Percentiles rank a stretch among this genome's conserved stretches.
phyloP scores from a whole-genome alignment of 345 rosid species.

The Heritiera fomes region DNA sequence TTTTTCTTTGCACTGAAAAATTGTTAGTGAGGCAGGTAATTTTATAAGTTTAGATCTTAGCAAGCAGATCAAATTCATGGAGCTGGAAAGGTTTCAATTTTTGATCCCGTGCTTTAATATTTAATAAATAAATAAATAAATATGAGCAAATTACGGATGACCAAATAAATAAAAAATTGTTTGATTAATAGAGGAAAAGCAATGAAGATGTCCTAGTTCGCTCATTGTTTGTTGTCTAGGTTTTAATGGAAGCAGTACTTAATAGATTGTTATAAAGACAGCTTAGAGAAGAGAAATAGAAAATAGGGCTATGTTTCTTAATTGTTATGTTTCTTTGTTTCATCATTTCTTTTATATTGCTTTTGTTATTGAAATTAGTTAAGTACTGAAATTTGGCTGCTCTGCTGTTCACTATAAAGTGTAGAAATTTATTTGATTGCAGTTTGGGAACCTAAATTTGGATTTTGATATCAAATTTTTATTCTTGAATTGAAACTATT shows the following conservation, averaged over 20 bases:
- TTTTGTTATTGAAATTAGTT: background rate
- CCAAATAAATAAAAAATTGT: background rate
- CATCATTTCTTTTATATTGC: background rate
- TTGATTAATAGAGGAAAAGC: background rate
- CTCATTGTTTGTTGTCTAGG: background rate
- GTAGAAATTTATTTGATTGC: background rate
- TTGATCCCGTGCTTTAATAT: background rate
- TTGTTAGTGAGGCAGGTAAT: background rate
- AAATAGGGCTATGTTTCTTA: background rate
- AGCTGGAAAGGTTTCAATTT: background rate
- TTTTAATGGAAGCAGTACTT: constrained; percentile 1
- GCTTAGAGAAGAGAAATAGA: background rate
- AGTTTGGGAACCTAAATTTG: constrained; percentile 1
- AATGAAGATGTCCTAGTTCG: background rate
- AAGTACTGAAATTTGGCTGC: background rate
- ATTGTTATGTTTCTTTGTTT: background rate
- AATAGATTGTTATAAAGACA: too few species aligned
- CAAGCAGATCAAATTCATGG: background rate
- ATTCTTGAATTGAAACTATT: background rate
- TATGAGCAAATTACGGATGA: background rate
- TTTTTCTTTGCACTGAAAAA: background rate
- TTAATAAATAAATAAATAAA: background rate
- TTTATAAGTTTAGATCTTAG: constrained; percentile 10
- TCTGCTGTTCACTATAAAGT: background rate
- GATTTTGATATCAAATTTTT: background rate